Percentiles rank a stretch among this genome's conserved stretches.
Conservation (phyloP, 1,139 yeast species). For the Wickerhamomyces sp. region DNA sequence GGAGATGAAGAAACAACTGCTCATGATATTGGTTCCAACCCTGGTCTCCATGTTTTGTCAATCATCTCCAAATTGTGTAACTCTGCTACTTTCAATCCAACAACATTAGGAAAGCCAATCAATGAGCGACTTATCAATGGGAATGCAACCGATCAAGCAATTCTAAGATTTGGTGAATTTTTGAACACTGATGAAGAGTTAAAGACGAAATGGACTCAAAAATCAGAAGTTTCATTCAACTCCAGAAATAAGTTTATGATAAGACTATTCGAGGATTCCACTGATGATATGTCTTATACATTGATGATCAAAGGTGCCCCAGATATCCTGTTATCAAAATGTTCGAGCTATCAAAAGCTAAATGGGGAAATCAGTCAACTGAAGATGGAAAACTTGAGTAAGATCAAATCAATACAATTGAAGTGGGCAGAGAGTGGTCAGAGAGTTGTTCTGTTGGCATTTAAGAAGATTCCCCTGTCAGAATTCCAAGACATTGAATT, state of each 20-base stretch:
- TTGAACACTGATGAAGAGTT: slow-evolving; percentile 11
- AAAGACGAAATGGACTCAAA: slow-evolving; percentile 22
- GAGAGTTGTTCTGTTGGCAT: slow-evolving; percentile 41
- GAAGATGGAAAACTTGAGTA: slow-evolving; percentile 12
- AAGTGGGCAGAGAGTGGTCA: slow-evolving; percentile 40
- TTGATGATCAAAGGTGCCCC: slow-evolving; percentile 48
- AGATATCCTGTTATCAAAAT: slow-evolving; percentile 37
- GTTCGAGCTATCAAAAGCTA: slow-evolving; percentile 25
- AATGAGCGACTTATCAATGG: slow-evolving; percentile 33
- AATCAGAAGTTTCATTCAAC: slow-evolving; percentile 38
- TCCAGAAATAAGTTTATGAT: slow-evolving; percentile 47
- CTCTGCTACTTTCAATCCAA: slow-evolving; percentile 31
- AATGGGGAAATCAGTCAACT: slow-evolving; percentile 10
- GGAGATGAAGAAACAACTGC: slow-evolving; percentile 19
- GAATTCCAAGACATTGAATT: slow-evolving; percentile 8
- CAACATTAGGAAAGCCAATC: slow-evolving; percentile 11
- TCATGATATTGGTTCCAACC: not conserved
- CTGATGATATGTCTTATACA: slow-evolving; percentile 20
- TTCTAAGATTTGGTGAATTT: slow-evolving; percentile 34
- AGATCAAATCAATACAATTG: slow-evolving; percentile 29
- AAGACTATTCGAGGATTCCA: slow-evolving; percentile 23
- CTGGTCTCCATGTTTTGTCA: no score
- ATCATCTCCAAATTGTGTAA: slow-evolving; percentile 25
- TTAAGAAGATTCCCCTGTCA: slow-evolving; percentile 18
- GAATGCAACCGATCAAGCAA: slow-evolving; percentile 47